A percentile compares a stretch with the other conserved stretches of the same genome.
These are phyloP conservation scores for Gossypium aridum DNA, from an alignment of 441 rosid genomes.

Conservation along the genomic window DNA sequence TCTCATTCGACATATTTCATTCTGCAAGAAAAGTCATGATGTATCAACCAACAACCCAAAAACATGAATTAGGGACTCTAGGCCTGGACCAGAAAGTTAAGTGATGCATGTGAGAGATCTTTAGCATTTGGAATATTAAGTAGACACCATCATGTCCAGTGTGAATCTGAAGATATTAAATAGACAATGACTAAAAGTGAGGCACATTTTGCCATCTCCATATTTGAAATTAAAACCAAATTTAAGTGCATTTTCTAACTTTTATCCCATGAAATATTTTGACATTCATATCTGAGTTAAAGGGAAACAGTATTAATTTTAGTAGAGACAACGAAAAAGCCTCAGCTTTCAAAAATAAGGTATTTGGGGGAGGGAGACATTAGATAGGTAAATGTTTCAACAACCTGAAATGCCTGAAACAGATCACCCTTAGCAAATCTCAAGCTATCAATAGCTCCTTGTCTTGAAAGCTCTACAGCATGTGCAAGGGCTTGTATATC, in stretches of 20 bases:
- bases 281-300: background rate
- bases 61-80: background rate
- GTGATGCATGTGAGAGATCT: background rate
- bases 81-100: background rate
- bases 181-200: background rate
- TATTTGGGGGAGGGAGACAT: background rate
- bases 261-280: background rate
- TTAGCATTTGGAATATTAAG: background rate
- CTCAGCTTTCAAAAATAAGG: background rate
- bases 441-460: conserved; percentile 95
- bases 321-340: background rate
- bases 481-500: conserved; percentile 97
- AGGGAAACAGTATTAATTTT: background rate
- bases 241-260: background rate
- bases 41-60: background rate
- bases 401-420: conserved; percentile 87
- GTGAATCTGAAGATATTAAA: background rate
- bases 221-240: background rate
- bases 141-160: background rate
- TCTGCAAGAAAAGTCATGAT: conserved; percentile 35
- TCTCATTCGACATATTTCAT: conserved; percentile 86
- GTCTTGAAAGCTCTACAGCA: conserved; percentile 91
- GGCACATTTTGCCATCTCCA: background rate
- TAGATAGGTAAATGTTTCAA: background rate
- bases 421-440: conserved; percentile 90